phyloP scores from a whole-genome alignment of 2,329 filamentous ascomycete genomes.

The Davidsoniella australis region DNA sequence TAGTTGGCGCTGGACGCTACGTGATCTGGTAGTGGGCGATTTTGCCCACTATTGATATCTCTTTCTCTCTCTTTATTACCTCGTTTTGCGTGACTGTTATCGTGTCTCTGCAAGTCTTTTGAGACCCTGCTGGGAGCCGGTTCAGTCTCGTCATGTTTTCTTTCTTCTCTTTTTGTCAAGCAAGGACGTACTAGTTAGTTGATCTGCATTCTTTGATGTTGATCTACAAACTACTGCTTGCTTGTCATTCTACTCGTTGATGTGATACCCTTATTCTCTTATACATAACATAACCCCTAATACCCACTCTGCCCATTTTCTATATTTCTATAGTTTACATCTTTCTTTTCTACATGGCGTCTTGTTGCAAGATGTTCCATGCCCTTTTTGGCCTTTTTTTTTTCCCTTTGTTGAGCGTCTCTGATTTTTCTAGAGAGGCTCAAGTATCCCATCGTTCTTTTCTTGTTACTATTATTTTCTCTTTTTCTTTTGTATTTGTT shows the following conservation, averaged over 20 bases:
- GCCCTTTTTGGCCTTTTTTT: background rate
- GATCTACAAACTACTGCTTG: background rate
- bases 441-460: background rate
- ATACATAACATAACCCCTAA: no score
- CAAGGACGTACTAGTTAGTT: no score
- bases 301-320: background rate
- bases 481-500: background rate
- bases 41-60: slow-evolving; percentile 14
- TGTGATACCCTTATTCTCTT: background rate
- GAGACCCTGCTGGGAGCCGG: no score
- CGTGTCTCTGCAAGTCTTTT: no score
- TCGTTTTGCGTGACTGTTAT: no score
- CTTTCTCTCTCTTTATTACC: background rate
- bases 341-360: background rate
- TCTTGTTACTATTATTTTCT: slow-evolving; percentile 3
- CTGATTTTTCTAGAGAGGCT: background rate
- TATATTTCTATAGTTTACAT: background rate
- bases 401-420: background rate
- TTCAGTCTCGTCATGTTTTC: no score
- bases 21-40: slow-evolving; percentile 36
- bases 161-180: no score
- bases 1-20: slow-evolving; percentile 63
- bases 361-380: background rate
- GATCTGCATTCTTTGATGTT: no score
- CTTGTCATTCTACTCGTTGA: background rate